Base-by-base conservation (phyloP, 2,329 filamentous ascomycete genomes). In the Penicillium sp. region DNA sequence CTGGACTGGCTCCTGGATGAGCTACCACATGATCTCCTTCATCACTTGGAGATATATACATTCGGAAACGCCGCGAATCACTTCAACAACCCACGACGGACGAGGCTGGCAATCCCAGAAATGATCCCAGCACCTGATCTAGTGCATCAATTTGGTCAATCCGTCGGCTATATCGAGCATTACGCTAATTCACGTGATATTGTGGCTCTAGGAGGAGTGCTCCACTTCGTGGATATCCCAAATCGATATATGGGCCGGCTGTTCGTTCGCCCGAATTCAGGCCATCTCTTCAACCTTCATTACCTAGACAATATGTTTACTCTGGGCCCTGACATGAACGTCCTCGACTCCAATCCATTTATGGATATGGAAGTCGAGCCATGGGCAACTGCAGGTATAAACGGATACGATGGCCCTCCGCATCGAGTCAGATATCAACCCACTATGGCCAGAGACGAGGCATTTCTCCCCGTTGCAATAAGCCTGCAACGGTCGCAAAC, bases 21-120 rank as follows among this genome's bases (percentile, higher is more conserved):
- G 67, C 74, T 90, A 13, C 83, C 87, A 0, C 84, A 86, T 55
- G 81, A 87, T 59, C 74, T 87, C 4, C 76, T 91, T 6, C 73
- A 78, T 2, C 89, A 90, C 64, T 79, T 92, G 0, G 89, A 93
- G 71, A 82, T 93, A 13, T 82, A 81, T 71, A 92, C 89, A 0
- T 93, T 93, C 69, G 89, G 88, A 29, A 88, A 85, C 55, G 89
- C 89, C 0, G 87, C 89, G 0, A 90, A 90, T 65, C 89, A 92
- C 70, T 92, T 91, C 77, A 92, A 92, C 71, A 90, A 91, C 61
- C 89, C 89, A 5, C 55, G 32, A 0, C 81, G 84, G 61, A 80
- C 26, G 82, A 46, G 56, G 64, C 76, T 0, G 55, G 69, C n/a
- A 70, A 71, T 13, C 64, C 73, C 54, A 65, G 69, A 11, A 72